Evolutionary conservation across 768 basidiomycete genomes (phyloP).

Genomic region (Kwoniella dejecticola): DNA sequence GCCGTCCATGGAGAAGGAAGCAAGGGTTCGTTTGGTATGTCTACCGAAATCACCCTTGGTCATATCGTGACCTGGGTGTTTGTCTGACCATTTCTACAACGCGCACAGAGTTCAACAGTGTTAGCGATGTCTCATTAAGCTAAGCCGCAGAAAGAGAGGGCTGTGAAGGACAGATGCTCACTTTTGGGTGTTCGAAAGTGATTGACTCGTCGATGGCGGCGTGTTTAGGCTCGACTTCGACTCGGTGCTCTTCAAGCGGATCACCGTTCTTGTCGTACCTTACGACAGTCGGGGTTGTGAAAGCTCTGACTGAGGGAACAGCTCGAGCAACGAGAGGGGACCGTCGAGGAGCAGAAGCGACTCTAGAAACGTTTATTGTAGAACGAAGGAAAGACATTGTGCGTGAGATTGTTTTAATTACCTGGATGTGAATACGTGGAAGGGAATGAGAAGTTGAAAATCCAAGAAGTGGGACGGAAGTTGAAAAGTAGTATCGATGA

Average conservation of each 20-base stretch:
- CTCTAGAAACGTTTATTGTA: conserved; percentile 8
- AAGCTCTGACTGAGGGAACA: conserved; percentile 1
- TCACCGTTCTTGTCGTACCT: conserved; percentile 19
- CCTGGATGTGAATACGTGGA: not conserved
- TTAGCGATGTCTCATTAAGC: not conserved
- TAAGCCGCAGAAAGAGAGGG: not conserved
- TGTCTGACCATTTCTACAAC: conserved; percentile 17
- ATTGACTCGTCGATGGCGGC: conserved; percentile 44
- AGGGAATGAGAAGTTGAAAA: not conserved
- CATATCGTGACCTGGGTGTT: conserved; percentile 51
- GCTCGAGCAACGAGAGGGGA: no score
- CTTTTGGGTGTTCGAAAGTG: conserved; percentile 37
- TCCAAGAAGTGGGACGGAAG: no score
- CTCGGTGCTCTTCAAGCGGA: conserved; percentile 38
- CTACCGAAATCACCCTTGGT: conserved; percentile 52
- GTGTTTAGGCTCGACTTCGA: conserved; percentile 44
- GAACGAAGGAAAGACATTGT: conserved; percentile 20
- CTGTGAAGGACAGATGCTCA: conserved; percentile 3
- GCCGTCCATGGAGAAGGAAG: conserved; percentile 69
- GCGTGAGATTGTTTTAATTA: no score
- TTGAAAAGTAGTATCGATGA: not conserved
- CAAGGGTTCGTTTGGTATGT: conserved; percentile 61
- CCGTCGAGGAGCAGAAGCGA: not conserved
- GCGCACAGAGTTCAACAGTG: not conserved
- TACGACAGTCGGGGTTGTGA: conserved; percentile 5